Evolutionary conservation across 169 alveolate genomes (phyloP).

Genomic region (Amoebophrya sp.): DNA sequence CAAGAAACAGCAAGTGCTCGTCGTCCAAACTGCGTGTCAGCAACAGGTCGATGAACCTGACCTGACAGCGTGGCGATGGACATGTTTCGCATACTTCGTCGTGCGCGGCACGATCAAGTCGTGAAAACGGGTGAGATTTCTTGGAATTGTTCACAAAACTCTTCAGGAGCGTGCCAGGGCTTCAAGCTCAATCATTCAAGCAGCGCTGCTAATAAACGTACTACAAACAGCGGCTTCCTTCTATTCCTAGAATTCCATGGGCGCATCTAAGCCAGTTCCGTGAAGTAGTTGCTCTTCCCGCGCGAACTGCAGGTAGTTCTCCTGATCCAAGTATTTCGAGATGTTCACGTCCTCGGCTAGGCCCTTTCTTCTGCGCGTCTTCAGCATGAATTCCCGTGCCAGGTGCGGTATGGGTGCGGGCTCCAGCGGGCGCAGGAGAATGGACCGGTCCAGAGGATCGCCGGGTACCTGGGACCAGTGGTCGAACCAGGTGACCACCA

Average conservation of each 20-base stretch:
- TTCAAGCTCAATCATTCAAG: no score
- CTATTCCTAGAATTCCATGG: not conserved
- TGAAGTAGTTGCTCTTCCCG: not conserved
- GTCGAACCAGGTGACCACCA: slow-evolving; percentile 89
- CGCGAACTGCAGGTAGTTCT: slow-evolving; percentile 22
- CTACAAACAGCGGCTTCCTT: no score
- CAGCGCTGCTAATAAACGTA: no score
- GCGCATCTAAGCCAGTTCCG: not conserved
- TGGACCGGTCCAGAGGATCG: slow-evolving; percentile 91
- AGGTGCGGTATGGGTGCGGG: slow-evolving; percentile 94
- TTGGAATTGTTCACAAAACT: no score
- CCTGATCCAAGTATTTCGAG: not conserved
- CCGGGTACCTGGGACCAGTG: slow-evolving; percentile 97
- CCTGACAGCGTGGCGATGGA: no score
- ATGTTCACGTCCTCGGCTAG: slow-evolving; percentile 47
- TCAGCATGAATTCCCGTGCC: slow-evolving; percentile 96
- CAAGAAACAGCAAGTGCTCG: no score
- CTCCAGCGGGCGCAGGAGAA: slow-evolving; percentile 57
- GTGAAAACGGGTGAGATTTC: no score
- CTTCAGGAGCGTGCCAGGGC: no score
- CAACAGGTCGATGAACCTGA: no score
- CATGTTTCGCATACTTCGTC: no score
- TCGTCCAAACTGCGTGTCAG: no score
- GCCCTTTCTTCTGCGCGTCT: slow-evolving; percentile 97
- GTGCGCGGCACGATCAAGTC: no score